Evolutionary conservation across 352 stramenopile species (phyloP), one percentile per base, ranked within the genome.

Genomic region (Pythium chondricola): DNA sequence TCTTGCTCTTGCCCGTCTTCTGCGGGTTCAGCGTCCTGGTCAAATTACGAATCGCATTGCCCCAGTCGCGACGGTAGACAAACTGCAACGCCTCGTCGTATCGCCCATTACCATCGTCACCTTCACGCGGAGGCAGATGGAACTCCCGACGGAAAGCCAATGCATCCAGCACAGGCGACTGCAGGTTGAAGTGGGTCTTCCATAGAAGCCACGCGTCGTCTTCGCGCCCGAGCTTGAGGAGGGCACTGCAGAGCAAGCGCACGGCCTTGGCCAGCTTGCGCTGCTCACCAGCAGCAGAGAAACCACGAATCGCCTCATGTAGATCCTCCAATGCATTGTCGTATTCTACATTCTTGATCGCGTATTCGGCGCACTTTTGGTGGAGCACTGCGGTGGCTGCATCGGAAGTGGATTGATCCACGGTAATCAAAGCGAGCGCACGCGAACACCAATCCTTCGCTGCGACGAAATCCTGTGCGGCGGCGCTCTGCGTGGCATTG

Each of bases 21-120:
- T 33, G 16, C 2, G 14, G 32, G 30, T 49, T 24, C 14, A 61
- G 24, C 9, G 38, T 24, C 44, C 49, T 56, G 25, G 41, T 56
- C 1, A 61, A 8, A 2, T 40, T 8, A 16, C 31, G 27, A 8
- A 61, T 48, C 6, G 40, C 39, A 29, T 61, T 61, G 35, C 53
- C 53, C 50, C 45, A 61, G 36, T 61, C 53, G 13, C 47, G 41
- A 13, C 53, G 53, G 29, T 56, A 56, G 18, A 61, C 20, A 26
- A 26, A 46, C 39, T 51, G 26, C 4, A 61, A 35, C 17, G 41
- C 32, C 1, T n/a, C 27, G 13, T 47, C 40, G 35, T 61, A 61
- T 3, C 33, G 30, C 25, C 22, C 29, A 16, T 52, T 31, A 27
- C 44, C 33, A 13, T 51, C 33, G 29, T 51, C 39, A 14, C 17